A percentile compares a stretch with the other conserved stretches of the same genome.
Conservation (phyloP, 2,329 filamentous ascomycete genomes). For the Cadophora sp. region DNA sequence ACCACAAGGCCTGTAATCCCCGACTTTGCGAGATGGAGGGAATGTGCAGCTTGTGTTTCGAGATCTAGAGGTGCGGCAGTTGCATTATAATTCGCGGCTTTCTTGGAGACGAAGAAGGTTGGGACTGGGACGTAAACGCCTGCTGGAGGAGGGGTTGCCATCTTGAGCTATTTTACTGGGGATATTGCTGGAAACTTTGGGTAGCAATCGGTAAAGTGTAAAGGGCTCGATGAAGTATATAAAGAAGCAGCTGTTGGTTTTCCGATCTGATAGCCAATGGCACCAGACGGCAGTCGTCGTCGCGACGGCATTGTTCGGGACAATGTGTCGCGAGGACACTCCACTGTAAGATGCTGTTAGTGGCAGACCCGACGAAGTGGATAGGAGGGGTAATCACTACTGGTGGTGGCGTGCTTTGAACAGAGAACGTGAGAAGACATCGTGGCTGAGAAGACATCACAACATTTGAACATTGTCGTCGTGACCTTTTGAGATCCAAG, state of each 20-base stretch:
- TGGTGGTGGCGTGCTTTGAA: too few species aligned
- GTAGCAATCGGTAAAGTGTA: background rate
- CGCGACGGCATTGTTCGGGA: slow-evolving; percentile 21
- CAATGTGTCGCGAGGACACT: slow-evolving; percentile 19
- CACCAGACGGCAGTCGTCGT: background rate
- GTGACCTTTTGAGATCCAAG: too few species aligned
- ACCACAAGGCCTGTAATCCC: slow-evolving; percentile 67
- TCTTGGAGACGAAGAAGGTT: slow-evolving; percentile 60
- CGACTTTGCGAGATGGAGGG: slow-evolving; percentile 62
- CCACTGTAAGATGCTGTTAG: slow-evolving; percentile 12
- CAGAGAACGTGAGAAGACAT: too few species aligned
- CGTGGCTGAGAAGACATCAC: too few species aligned
- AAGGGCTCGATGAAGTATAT: background rate
- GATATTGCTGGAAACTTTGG: background rate
- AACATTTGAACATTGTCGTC: too few species aligned
- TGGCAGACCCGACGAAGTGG: slow-evolving; percentile 9
- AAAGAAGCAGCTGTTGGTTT: slow-evolving; percentile 6
- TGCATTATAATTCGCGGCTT: slow-evolving; percentile 37
- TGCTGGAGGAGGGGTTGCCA: slow-evolving; percentile 41
- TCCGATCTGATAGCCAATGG: slow-evolving; percentile 2
- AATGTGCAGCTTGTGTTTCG: slow-evolving; percentile 62
- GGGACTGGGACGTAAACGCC: slow-evolving; percentile 59
- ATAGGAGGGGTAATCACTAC: background rate
- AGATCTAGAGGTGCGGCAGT: slow-evolving; percentile 54
- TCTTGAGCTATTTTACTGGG: slow-evolving; percentile 20